A percentile compares a stretch with the other conserved stretches of the same genome.
Evolutionary conservation across 768 basidiomycete genomes (phyloP).

Genomic region (Suillus cothurnatus): DNA sequence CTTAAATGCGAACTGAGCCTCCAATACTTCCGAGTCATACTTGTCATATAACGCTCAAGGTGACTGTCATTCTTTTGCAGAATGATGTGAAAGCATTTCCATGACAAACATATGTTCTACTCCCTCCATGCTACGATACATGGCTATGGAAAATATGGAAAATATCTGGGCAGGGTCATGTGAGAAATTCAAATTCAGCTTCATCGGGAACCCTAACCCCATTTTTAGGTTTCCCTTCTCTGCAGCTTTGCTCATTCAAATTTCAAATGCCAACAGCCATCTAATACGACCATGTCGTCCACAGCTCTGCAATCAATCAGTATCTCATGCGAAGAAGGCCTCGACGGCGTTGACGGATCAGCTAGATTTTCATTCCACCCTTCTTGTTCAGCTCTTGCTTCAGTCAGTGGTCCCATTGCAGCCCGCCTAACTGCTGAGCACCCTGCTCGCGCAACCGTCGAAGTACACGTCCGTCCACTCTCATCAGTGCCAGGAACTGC

Average conservation of each 20-base stretch:
- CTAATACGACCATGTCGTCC: not conserved
- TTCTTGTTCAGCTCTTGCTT: constrained; percentile 53
- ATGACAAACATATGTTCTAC: not conserved
- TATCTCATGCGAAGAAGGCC: constrained; percentile 52
- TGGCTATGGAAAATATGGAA: not conserved
- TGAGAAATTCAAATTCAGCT: no score
- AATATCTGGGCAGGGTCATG: no score
- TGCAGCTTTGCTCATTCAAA: no score
- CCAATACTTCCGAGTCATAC: not conserved
- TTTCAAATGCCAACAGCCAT: no score
- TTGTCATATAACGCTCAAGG: not conserved
- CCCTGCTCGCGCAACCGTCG: constrained; percentile 73
- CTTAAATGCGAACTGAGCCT: not conserved
- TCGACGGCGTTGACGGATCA: constrained; percentile 77
- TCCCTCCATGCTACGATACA: not conserved
- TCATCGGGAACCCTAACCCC: constrained; percentile 7
- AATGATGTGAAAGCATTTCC: not conserved
- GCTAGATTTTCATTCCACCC: constrained; percentile 55
- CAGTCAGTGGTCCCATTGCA: constrained; percentile 81
- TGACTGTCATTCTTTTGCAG: not conserved
- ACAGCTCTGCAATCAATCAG: constrained; percentile 14
- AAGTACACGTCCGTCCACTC: constrained; percentile 72
- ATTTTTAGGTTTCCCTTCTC: constrained; percentile 2
- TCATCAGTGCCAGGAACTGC: constrained; percentile 69
- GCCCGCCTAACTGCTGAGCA: constrained; percentile 69